Evolutionary conservation across 179 eudicot genomes (phyloP).

Genomic region (Patellifolia procumbens): DNA sequence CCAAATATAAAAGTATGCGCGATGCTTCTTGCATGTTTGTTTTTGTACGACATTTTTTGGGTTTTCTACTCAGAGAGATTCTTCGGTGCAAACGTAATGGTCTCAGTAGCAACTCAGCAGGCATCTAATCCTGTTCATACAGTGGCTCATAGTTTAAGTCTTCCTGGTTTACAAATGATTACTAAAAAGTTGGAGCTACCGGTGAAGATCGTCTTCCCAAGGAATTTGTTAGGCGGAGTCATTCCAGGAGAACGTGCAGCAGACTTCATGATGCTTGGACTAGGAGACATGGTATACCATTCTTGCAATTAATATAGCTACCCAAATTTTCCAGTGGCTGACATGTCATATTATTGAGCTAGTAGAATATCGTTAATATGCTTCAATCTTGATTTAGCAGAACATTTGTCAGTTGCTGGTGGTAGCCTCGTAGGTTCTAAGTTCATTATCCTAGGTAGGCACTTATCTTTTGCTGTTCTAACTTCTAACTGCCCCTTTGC

Average conservation of each 20-base stretch:
- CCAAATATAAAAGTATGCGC: constrained; percentile 97
- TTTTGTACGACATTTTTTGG: constrained; percentile 94
- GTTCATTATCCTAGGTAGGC: background rate
- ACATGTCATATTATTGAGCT: background rate
- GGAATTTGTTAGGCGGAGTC: constrained; percentile 75
- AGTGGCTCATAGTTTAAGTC: constrained; percentile 89
- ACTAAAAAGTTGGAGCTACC: constrained; percentile 92
- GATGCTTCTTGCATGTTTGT: constrained; percentile 84
- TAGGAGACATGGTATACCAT: constrained; percentile 93
- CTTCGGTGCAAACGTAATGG: constrained; percentile 98
- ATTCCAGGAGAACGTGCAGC: constrained; percentile 58
- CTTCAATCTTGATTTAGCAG: background rate
- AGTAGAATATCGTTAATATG: background rate
- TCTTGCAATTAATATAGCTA: background rate
- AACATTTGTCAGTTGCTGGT: background rate
- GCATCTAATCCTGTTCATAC: constrained; percentile 98
- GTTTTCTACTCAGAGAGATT: constrained; percentile 94
- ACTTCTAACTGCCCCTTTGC: background rate
- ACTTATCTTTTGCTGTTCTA: background rate
- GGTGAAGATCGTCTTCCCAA: constrained; percentile 91
- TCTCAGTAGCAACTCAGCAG: constrained; percentile 96
- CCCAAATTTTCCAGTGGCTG: background rate
- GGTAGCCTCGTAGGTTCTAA: background rate
- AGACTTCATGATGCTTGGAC: constrained; percentile 98
- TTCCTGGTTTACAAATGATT: constrained; percentile 89